Evolutionary conservation across 345 rosid genomes (phyloP).

Genomic region (Pistacia integerrima): DNA sequence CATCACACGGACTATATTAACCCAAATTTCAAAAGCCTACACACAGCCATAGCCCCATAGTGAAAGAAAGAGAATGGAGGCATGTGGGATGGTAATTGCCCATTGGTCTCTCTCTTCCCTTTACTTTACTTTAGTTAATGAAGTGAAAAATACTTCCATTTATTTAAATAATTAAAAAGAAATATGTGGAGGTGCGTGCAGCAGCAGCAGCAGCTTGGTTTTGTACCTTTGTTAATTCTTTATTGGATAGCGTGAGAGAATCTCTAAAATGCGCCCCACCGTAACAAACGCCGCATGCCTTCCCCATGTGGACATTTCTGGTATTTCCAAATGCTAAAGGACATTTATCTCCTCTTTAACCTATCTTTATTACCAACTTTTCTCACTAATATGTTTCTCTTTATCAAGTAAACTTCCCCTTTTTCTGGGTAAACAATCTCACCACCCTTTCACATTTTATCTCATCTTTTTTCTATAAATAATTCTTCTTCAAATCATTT

Average conservation of each 20-base stretch:
- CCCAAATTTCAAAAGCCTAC: constrained; percentile 7
- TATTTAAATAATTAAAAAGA: neutral
- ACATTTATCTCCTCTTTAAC: neutral
- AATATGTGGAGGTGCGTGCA: constrained; percentile 16
- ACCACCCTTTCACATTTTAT: too few relatives aligned
- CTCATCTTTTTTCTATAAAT: too few relatives aligned
- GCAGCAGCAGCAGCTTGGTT: neutral
- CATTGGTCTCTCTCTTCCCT: neutral
- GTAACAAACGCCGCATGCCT: constrained; percentile 23
- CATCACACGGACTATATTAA: constrained; percentile 21
- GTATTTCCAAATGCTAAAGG: neutral
- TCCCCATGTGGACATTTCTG: constrained; percentile 13
- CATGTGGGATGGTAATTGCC: too few relatives aligned
- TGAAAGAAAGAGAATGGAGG: too few relatives aligned
- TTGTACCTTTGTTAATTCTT: constrained; percentile 22
- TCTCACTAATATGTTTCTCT: neutral
- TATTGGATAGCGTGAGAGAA: constrained; percentile 31
- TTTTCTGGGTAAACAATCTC: too few relatives aligned
- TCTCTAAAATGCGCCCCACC: constrained; percentile 38
- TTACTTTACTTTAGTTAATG: too few relatives aligned
- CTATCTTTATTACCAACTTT: too few relatives aligned
- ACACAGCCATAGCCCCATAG: neutral
- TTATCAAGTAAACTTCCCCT: too few relatives aligned
- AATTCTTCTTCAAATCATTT: too few relatives aligned
- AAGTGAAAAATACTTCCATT: too few relatives aligned